Conservation (phyloP, 164 flowering plant genomes). For the Cinnamomum micranthum region DNA sequence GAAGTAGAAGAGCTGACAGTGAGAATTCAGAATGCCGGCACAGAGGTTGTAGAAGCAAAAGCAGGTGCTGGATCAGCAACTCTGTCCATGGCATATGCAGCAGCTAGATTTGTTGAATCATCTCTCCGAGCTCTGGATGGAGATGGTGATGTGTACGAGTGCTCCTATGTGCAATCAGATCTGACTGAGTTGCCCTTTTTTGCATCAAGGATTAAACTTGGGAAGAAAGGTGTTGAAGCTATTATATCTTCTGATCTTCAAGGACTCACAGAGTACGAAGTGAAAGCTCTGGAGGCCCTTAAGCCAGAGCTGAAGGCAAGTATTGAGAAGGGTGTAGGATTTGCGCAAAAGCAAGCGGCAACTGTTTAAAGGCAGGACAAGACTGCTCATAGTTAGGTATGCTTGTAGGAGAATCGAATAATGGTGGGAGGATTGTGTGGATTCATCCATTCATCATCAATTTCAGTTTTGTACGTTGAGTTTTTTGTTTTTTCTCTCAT, state of each 20-base stretch:
- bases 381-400: neutral
- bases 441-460: neutral
- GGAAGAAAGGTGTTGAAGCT: constrained; percentile 15
- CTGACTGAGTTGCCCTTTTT: constrained; percentile 17
- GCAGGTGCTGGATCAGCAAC: constrained; percentile 19
- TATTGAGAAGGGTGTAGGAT: constrained; percentile 6
- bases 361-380: neutral
- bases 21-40: constrained; percentile 21
- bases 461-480: neutral
- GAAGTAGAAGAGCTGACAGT: constrained; percentile 13
- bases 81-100: constrained; percentile 16
- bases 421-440: neutral
- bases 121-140: constrained; percentile 13
- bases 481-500: neutral
- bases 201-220: constrained; percentile 15
- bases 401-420: neutral
- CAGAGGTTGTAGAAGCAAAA: constrained; percentile 17
- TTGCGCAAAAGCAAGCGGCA: constrained; percentile 13
- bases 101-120: constrained; percentile 15
- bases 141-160: constrained; percentile 15
- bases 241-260: constrained; percentile 14
- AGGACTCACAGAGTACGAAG: constrained; percentile 12
- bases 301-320: constrained; percentile 18
- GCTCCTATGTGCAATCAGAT: constrained; percentile 10
- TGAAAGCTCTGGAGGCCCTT: constrained; percentile 16